Percentiles rank a stretch among this genome's conserved stretches.
Evolutionary conservation across 257 asterid genomes (phyloP).

Genomic region (Solanum pennellii): DNA sequence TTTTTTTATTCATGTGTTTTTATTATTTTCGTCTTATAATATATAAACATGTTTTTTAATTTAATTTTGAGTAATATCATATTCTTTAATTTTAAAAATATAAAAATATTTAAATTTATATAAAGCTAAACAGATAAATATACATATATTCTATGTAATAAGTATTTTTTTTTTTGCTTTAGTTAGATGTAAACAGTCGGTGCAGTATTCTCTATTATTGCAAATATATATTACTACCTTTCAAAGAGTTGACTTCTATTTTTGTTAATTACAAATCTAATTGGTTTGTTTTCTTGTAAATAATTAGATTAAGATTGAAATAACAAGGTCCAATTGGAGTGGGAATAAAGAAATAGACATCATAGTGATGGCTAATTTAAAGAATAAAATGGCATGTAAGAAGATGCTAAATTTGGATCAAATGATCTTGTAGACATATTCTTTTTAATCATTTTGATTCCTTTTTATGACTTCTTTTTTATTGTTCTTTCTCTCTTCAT

Average conservation of each 20-base stretch:
- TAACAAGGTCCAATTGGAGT: background rate
- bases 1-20: background rate
- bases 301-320: background rate
- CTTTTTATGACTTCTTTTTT: background rate
- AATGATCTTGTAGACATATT: background rate
- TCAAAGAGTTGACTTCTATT: background rate
- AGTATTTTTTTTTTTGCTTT: background rate
- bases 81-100: too few species aligned
- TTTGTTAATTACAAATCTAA: background rate
- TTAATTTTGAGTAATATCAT: too few species aligned
- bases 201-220: background rate
- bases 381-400: constrained; percentile 1
- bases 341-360: background rate
- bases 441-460: background rate
- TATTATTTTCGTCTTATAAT: background rate
- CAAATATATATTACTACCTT: background rate
- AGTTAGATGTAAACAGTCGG: background rate
- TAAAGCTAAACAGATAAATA: too few species aligned
- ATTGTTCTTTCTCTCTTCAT: background rate
- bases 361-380: background rate
- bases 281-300: background rate
- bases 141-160: background rate
- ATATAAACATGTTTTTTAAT: too few species aligned
- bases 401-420: background rate
- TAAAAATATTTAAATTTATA: too few species aligned